These are phyloP conservation scores for Xylaria sp. DNA, from an alignment of 2,329 filamentous ascomycete species.

Conservation along the genomic window DNA sequence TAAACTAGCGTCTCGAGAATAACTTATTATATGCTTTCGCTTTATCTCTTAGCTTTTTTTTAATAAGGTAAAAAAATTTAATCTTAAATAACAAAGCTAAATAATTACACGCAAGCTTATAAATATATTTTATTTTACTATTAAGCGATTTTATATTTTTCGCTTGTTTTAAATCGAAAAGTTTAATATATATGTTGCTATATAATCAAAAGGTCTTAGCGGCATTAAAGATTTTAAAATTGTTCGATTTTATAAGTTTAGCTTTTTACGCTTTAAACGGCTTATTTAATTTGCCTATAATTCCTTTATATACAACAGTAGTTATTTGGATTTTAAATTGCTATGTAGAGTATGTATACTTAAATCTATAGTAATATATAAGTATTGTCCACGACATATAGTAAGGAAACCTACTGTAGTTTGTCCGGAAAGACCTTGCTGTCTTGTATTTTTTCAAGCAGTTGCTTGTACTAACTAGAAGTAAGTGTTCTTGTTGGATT, in stretches of 20 bases:
- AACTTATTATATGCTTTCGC: conserved; percentile 18
- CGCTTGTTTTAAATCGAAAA: neutral
- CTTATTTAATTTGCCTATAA: neutral
- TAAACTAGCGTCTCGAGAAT: no score
- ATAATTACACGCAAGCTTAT: neutral
- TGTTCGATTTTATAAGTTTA: neutral
- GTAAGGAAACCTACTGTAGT: conserved; percentile 10
- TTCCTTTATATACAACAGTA: neutral
- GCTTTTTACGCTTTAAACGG: neutral
- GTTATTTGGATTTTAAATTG: conserved; percentile 22
- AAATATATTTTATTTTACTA: conserved; percentile 1
- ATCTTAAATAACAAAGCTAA: conserved; percentile 18
- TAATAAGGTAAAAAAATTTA: neutral
- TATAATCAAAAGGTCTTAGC: neutral
- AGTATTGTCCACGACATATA: neutral
- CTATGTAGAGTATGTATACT: conserved; percentile 22
- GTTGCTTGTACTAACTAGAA: conserved; percentile 12
- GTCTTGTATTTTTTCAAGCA: conserved; percentile 10
- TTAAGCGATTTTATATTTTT: neutral
- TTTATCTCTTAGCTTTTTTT: neutral
- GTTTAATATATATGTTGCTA: neutral
- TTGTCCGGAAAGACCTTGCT: neutral
- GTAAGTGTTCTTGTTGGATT: conserved; percentile 19
- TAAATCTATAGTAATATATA: conserved; percentile 13
- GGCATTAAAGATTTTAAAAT: neutral